Conservation (phyloP, 257 asterid genomes). For the Fraxinus cuspidata region DNA sequence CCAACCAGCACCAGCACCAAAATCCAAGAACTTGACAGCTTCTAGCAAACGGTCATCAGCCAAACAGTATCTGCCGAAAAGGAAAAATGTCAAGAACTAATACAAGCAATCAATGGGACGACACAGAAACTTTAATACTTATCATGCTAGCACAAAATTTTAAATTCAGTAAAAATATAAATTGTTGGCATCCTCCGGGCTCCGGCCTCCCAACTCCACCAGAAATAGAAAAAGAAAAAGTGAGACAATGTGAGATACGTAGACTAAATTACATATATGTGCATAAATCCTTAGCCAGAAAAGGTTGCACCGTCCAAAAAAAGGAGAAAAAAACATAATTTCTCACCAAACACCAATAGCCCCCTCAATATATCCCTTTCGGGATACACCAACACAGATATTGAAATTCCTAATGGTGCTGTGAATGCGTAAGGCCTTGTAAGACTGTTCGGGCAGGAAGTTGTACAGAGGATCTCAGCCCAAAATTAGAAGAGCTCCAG, state of each 20-base stretch:
- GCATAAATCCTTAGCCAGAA: not conserved
- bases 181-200: not conserved
- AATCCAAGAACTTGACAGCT: conserved; percentile 82
- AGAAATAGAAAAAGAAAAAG: not conserved
- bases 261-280: not conserved
- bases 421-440: not conserved
- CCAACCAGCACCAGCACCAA: conserved; percentile 83
- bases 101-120: not conserved
- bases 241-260: not conserved
- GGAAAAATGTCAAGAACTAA: not conserved
- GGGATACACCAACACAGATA: not conserved
- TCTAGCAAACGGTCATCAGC: conserved; percentile 78
- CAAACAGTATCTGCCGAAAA: conserved; percentile 60
- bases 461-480: not conserved
- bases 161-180: not conserved
- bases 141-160: not conserved
- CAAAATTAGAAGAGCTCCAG: not conserved
- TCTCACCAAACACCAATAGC: not conserved
- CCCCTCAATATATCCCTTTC: not conserved
- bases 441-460: not conserved
- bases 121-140: not conserved
- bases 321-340: no score
- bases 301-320: not conserved
- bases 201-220: not conserved
- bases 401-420: not conserved